These are phyloP conservation scores for Paraurostyla sp. DNA, from an alignment of 73 alveolate genomes.

Conservation along the genomic window DNA sequence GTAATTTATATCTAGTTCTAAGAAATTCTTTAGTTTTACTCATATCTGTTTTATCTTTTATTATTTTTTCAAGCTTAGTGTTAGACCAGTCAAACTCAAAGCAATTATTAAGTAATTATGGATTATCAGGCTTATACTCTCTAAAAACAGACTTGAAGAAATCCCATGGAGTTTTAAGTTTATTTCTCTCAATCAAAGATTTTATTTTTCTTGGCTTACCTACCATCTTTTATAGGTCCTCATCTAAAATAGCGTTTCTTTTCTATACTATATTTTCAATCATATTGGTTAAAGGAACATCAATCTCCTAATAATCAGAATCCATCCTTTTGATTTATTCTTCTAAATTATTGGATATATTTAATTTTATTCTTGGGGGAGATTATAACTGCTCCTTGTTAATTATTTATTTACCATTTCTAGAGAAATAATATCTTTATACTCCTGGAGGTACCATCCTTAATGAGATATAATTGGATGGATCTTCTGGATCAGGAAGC, in stretches of 20 bases:
- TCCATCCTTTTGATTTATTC: neutral
- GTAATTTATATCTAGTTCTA: slow-evolving; percentile 54
- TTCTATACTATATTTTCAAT: slow-evolving; percentile 60
- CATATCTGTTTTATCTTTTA: slow-evolving; percentile 71
- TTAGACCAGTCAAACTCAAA: slow-evolving; percentile 87
- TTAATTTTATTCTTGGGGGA: neutral
- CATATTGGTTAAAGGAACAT: slow-evolving; percentile 68
- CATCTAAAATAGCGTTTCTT: neutral
- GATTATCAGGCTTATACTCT: slow-evolving; percentile 80
- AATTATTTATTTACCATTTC: neutral
- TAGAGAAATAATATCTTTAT: slow-evolving; percentile 41
- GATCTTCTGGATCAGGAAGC: slow-evolving; percentile 49
- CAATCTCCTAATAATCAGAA: slow-evolving; percentile 10
- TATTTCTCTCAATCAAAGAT: slow-evolving; percentile 32
- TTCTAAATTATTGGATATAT: neutral
- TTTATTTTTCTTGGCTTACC: slow-evolving; percentile 71
- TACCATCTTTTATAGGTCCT: neutral
- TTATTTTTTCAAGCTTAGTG: slow-evolving; percentile 70
- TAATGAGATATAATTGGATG: neutral
- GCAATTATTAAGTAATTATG: slow-evolving; percentile 67
- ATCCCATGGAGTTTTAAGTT: slow-evolving; percentile 83
- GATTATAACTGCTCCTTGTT: slow-evolving; percentile 19
- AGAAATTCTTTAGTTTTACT: slow-evolving; percentile 60
- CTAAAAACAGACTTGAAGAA: slow-evolving; percentile 79
- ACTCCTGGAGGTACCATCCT: slow-evolving; percentile 78